Conservation (phyloP, 768 basidiomycete species). For the Boletellus ananiceps region DNA sequence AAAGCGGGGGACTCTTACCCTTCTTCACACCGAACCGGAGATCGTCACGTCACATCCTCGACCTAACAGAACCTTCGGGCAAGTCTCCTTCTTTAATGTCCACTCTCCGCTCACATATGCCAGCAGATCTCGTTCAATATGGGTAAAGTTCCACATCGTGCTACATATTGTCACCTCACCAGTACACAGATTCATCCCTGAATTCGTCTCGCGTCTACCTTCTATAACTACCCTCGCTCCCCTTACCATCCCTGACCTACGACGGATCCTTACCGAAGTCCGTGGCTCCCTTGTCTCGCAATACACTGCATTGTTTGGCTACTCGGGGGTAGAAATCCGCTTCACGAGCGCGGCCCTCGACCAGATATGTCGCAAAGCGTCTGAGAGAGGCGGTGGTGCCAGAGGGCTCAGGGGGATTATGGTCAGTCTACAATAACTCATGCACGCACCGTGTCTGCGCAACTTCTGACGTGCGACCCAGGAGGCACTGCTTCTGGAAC, state of each 20-base stretch:
- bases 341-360: slow-evolving; percentile 80
- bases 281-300: slow-evolving; percentile 89
- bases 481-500: slow-evolving; percentile 79
- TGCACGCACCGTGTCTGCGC: neutral
- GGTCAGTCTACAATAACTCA: slow-evolving; percentile 38
- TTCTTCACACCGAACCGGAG: slow-evolving; percentile 78
- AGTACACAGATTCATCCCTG: slow-evolving; percentile 74
- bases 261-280: slow-evolving; percentile 89
- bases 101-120: neutral
- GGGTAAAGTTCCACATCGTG: slow-evolving; percentile 43
- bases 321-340: slow-evolving; percentile 79
- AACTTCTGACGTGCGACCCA: slow-evolving; percentile 23
- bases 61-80: slow-evolving; percentile 71
- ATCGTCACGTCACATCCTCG: slow-evolving; percentile 50
- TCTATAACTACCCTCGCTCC: slow-evolving; percentile 82
- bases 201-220: slow-evolving; percentile 92
- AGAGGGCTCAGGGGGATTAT: slow-evolving; percentile 86
- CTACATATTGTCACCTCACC: slow-evolving; percentile 3
- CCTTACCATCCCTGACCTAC: slow-evolving; percentile 74
- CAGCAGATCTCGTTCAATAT: slow-evolving; percentile 74
- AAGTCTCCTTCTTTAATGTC: slow-evolving; percentile 10
- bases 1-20: slow-evolving; percentile 39
- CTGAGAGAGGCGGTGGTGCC: slow-evolving; percentile 83
- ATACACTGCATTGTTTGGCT: slow-evolving; percentile 78
- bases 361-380: slow-evolving; percentile 76